Base-by-base conservation (phyloP, 2,329 filamentous ascomycete genomes). In the Talaromyces pinophilus region DNA sequence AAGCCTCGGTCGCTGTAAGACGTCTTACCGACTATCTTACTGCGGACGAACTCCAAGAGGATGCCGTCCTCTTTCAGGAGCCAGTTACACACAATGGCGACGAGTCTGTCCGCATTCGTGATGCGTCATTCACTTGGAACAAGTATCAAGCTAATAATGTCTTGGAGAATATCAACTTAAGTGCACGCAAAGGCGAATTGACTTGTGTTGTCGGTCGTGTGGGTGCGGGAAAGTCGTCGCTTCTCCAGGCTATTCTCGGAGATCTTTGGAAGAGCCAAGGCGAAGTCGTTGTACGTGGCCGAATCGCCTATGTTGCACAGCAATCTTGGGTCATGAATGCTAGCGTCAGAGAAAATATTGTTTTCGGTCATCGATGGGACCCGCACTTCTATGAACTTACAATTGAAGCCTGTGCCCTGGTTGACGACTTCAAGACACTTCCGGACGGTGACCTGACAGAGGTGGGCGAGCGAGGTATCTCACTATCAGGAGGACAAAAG, bases 251-350 rank as follows among this genome's bases (percentile, higher is more conserved):
- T 64, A 86, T 99, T 65, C 86, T 99, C 4, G 95, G 95, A 67
- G 93, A 98, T 78, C 79, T 99, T 3, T 97, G 90, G 89, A 98
- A 97, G 77, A 84, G 90, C 60, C 88, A 91, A 68, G 95, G 95
- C 59, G 85, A 91, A 69, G 94, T 97, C 3, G 84, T 91, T 64
- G 85, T 99, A 10, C 89, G 91, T 71, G 96, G 95, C 57, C 87
- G 85, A 33, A 87, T 92, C 48, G 95, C 95, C 1, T 99, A 98
- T 76, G 95, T 96, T 67, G 92, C 93, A 17, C 96, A 99, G 77
- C 89, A 92, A 73, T 84, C 93, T 22, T 99, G 96, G 95, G 91
- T 99, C 62, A 94, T 98, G 89, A 99, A 99, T 75, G 95, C 95
- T 8, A 96, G 92, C 35, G 93, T 99, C 65, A 92, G 93, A 72